phyloP scores from a whole-genome alignment of 78 protist species.

The Guillardia theta region DNA sequence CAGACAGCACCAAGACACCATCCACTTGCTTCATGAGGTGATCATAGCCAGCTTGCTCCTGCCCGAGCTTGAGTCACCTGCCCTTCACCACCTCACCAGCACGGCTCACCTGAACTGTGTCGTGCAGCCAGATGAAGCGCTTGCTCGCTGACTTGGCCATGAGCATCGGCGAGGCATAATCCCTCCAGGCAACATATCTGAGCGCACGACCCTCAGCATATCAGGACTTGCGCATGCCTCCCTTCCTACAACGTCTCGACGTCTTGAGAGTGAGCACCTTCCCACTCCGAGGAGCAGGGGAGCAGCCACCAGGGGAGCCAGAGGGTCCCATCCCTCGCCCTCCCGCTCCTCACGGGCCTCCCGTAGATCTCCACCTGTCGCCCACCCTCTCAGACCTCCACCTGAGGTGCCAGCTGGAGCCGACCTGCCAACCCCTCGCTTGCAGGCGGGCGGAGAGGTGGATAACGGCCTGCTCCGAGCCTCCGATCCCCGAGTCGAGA shows the following conservation, averaged over 20 bases:
- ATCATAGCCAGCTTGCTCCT: too few species aligned
- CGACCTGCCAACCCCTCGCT: not conserved
- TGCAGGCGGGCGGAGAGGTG: not conserved
- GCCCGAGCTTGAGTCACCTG: too few species aligned
- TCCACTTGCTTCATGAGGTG: too few species aligned
- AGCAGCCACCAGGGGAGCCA: not conserved
- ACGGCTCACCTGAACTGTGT: not conserved
- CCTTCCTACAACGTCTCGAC: not conserved
- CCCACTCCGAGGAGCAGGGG: too few species aligned
- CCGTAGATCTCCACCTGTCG: not conserved
- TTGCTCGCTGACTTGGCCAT: not conserved
- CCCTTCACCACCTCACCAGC: not conserved
- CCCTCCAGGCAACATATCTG: not conserved
- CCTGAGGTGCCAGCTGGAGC: not conserved
- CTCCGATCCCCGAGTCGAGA: not conserved
- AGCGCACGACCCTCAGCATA: not conserved
- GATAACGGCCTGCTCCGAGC: not conserved
- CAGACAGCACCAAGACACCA: too few species aligned
- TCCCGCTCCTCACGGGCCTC: not conserved
- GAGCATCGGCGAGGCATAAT: not conserved
- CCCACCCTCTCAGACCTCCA: not conserved
- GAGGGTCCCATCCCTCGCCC: not conserved
- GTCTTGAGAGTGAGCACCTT: not conserved
- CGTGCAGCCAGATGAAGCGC: not conserved
- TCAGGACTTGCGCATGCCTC: not conserved